These are phyloP conservation scores for Aspergillus ochraceus DNA, from an alignment of 2,329 filamentous ascomycete genomes.

Conservation along the genomic window DNA sequence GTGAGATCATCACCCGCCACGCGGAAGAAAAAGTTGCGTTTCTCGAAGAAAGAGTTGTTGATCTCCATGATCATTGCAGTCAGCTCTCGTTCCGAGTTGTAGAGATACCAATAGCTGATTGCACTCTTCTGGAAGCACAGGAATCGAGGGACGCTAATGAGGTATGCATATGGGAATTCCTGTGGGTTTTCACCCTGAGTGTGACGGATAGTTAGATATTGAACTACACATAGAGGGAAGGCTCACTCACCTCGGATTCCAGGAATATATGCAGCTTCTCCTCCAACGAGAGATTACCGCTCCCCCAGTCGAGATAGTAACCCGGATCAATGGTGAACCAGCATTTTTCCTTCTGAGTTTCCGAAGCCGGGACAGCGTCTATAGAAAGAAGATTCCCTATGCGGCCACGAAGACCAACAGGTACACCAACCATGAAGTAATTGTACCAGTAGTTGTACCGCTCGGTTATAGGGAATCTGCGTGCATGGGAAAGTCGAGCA, in stretches of 20 bases:
- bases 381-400: constrained; percentile 14
- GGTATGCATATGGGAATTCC: constrained; percentile 10
- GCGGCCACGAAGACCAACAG: constrained; percentile 15
- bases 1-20: not conserved
- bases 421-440: constrained; percentile 18
- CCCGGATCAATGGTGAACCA: constrained; percentile 10
- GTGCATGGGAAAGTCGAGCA: constrained; percentile 13
- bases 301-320: constrained; percentile 6
- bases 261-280: constrained; percentile 12
- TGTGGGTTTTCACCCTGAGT: constrained; percentile 9
- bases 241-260: constrained; percentile 3
- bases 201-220: not conserved
- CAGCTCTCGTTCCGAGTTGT: constrained; percentile 5
- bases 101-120: constrained; percentile 10
- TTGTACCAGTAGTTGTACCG: constrained; percentile 15
- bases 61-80: constrained; percentile 12
- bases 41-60: constrained; percentile 16
- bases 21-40: constrained; percentile 9
- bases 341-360: not conserved
- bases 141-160: constrained; percentile 12
- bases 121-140: constrained; percentile 9
- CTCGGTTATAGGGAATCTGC: constrained; percentile 8
- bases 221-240: not conserved
- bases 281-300: not conserved
- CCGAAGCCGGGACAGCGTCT: constrained; percentile 2